A percentile compares a stretch with the other conserved stretches of the same genome.
phyloP scores from a whole-genome alignment of 768 basidiomycete species.

The Gymnopilus junonius region DNA sequence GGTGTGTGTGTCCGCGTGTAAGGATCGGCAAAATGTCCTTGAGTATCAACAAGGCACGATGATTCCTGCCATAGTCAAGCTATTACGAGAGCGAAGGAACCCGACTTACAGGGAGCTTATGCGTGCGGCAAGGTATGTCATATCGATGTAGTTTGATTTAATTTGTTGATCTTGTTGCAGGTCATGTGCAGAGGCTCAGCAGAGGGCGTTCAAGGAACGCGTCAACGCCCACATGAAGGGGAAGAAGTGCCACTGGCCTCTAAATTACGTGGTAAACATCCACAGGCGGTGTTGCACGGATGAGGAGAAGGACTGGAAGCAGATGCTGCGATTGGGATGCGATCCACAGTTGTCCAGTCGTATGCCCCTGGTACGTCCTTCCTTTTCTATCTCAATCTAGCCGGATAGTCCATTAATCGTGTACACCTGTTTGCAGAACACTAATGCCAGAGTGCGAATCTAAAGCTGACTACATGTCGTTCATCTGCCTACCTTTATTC shows the following conservation, averaged over 20 bases:
- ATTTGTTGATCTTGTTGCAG: background rate
- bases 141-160: too few relatives aligned
- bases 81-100: background rate
- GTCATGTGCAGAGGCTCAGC: background rate
- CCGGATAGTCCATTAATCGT: background rate
- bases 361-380: background rate
- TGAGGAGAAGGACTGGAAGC: background rate
- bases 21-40: background rate
- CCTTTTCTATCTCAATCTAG: background rate
- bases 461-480: too few relatives aligned
- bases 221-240: background rate
- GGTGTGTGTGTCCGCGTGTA: background rate
- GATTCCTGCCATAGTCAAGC: background rate
- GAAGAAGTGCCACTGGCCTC: background rate
- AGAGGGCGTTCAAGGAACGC: background rate
- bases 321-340: background rate
- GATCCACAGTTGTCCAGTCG: background rate
- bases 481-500: too few relatives aligned
- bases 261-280: background rate
- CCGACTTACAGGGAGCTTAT: background rate
- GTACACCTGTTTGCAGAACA: background rate
- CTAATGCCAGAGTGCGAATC: background rate
- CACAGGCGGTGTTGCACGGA: background rate
- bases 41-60: background rate
- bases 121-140: background rate